Conservation (phyloP, 306 rosid genomes). For the Clitoria ternatea region DNA sequence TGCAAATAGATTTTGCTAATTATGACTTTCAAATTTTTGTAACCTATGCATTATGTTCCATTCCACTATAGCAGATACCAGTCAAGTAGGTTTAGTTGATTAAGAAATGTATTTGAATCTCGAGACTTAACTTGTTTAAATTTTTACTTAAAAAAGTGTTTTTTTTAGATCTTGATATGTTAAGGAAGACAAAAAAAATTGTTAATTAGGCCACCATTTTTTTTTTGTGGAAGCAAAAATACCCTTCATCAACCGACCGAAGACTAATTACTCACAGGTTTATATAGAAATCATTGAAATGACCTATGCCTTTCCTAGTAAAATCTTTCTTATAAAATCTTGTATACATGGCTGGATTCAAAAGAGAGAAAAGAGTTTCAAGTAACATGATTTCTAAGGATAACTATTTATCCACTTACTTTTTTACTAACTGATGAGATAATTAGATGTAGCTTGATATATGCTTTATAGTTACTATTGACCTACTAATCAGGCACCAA, state of each 20-base stretch:
- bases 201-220: neutral
- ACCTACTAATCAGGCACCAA: neutral
- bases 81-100: too few species aligned
- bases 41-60: neutral
- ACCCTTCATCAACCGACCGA: too few species aligned
- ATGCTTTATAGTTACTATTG: neutral
- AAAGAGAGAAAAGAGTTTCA: neutral
- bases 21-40: too few species aligned
- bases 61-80: neutral
- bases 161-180: neutral
- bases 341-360: too few species aligned
- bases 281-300: too few species aligned
- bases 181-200: neutral
- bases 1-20: neutral
- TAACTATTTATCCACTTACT: neutral
- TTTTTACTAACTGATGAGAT: neutral
- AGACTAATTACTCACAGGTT: too few species aligned
- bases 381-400: neutral
- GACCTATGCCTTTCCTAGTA: too few species aligned
- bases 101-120: too few species aligned
- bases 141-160: too few species aligned
- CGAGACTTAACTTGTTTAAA: too few species aligned
- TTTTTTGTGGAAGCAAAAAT: too few species aligned
- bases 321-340: too few species aligned
- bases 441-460: neutral